Base-by-base conservation (phyloP, 2,329 filamentous ascomycete species). In the Ophiosphaerella narmari region DNA sequence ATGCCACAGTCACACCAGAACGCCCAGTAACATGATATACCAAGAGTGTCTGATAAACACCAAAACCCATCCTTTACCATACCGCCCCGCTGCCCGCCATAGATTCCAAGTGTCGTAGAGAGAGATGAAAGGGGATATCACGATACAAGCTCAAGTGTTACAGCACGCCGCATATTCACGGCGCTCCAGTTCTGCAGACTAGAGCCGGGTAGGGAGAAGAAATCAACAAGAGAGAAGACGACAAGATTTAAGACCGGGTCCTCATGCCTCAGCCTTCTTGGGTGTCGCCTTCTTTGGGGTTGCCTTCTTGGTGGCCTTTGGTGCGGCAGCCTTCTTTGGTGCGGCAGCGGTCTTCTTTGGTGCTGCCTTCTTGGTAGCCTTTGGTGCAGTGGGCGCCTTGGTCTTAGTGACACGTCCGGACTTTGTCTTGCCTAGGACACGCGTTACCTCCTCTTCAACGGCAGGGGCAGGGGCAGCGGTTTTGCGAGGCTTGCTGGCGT, bases 351-450 rank as follows among this genome's bases (percentile, higher is more conserved):
- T 70, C 60, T 68, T 70, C 55, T 62, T 72, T 57, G 50, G 21
- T 23, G 52, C 44, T 31, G 39, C 39, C 32, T 39, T 44, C 50
- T 55, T 60, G 2, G 52, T 43, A 14, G 54, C 48, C 47, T 55
- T 62, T 36, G 63, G 42, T 39, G 55, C 55, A n/a, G 59, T 60
- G 53, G 70, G 79, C 49, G 79, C 76, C 33, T 80, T 77, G 21
- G 81, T 79, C 85, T 94, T 95, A 65, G 87, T 85, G 65, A 95
- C 88, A 62, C 91, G 88, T 41, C 91, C 90, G 46, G 89, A 87
- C 84, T 94, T 94, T 74, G 90, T 92, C 84, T 90, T 92, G 73
- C 82, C 84, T 44, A 91, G 77, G 41, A 87, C 81, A 67, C 86
- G 85, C 18, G 77, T 68, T 56, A 85, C 80, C 76, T 88, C 86